Evolutionary conservation across 2,329 filamentous ascomycete species (phyloP), one percentile per base, ranked within the genome.

Genomic region (Exophiala sideris): DNA sequence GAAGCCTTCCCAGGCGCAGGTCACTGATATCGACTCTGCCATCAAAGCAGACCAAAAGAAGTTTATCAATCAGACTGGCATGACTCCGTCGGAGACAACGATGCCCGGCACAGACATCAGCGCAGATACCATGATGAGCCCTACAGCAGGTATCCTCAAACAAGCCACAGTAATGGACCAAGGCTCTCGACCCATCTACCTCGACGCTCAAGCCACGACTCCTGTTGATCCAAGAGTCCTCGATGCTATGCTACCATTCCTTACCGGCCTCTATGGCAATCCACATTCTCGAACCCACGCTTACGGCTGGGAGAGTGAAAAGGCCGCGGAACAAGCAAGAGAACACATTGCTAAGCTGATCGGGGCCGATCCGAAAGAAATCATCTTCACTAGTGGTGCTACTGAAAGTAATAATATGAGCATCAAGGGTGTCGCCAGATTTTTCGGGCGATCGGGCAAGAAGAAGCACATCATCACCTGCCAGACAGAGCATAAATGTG

Each of bases 341-440:
- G 81, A 82, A 64, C 83, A 97, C 67, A 80, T 97, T 61, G 94
- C 94, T 2, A 80, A 80, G 36, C 81, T 99, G 51, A 94, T 99
- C 62, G 92, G 92, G 21, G 94, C 94, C 24, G 91, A 99, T 70
- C 79, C 94, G 5, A 99, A 99, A 74, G 94, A 99, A 71, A 97
- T 99, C 62, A 95, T 99, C 66, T 97, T 99, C 75, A 99, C 94
- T 5, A 96, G 91, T 66, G 94, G 94, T 51, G 94, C 94, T 12
- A 99, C 94, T 0, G 94, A 99, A 77, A 96, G 91, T 70, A 99
- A 99, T 75, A 99, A 99, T 68, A 99, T 99, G 94, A 96, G 91
- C 73, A 90, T 99, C 76, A 99, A 99, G 76, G 94, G 94, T 60
- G 92, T 99, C 7, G 91, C 94, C 16, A 83, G 92, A 60, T 99